Base-by-base conservation (phyloP, 495 filamentous ascomycete genomes). In the Hypoxylon rickii region DNA sequence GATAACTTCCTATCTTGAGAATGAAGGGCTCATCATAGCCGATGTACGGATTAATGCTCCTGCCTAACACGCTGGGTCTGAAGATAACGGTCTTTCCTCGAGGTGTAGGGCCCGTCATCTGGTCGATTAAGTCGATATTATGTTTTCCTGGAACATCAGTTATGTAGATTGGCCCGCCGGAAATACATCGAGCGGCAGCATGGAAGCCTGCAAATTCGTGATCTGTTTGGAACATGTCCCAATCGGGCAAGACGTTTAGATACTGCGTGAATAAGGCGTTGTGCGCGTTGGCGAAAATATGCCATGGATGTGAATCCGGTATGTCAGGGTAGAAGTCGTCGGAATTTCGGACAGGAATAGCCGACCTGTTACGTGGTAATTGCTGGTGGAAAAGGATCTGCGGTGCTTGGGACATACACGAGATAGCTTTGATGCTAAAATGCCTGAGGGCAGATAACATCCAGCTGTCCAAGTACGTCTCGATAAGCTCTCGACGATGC, bases 221-320 rank as follows among this genome's bases (percentile, higher is more conserved):
- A 12, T 71, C 69, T 1, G 94, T 96, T 67, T 98, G 94, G 70
- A 98, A 98, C 94, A 98, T 97, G 70, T 97, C 94, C 94, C 94
- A 98, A 70, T 98, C 94, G 0, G 92, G 92, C 1, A 81, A 61
- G 10, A 75, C 41, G 48, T 79, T 77, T 13, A 83, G 63, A 50
- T 82, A 77, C 42, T 78, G 76, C 1, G 92, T 93, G 15, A 96
- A 76, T 11, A 96, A 78, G n/a, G 87, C 75, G 66, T 95, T 97
- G 70, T 97, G 89, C 1, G 93, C 90, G 65, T 97, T 97, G 52
- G 86, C 84, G 71, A 92, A 98, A 38, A 98, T 76, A 71, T 98
- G 94, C 92, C 93, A 97, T 1, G 92, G 81, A 61, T 97, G 94
- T 3, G 87, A 89, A 7, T 79, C 77, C 3, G 83, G 78, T 8